Base-by-base conservation (phyloP, 192 early-diverging fungal genomes). In the Oehlia diaphana region DNA sequence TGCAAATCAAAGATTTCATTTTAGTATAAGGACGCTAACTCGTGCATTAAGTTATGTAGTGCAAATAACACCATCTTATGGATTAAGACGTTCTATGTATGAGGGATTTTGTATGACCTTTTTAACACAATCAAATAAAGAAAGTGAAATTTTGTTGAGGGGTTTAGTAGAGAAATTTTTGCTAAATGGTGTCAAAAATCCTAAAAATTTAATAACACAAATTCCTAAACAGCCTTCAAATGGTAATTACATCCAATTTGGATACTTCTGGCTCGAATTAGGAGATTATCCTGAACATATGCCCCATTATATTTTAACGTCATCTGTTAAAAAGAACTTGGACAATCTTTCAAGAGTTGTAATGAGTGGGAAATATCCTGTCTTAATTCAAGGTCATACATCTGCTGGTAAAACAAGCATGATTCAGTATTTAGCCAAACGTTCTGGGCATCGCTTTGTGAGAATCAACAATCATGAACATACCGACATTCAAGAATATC, bases 391-490 rank as follows among this genome's bases (percentile, higher is more conserved):
- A 87, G 98, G 98, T 63, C 98, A 97, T 9, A 99, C 98, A 0
- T 97, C 95, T 28, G 93, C 94, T 62, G 98, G 98, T 70, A 99
- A 99, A 84, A 99, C 98, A 0, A 94, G 93, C 76, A 99, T 99
- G 95, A 94, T 99, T 72, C 95, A 98, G 82, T 96, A 96, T 76
- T 83, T 99, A 76, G 98, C 98, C 16, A 91, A 94, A 63, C 76
- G 86, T 19, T 94, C 96, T 1, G 96, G 96, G n/a, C 97, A 98
- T 85, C 85, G 86, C 16, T 98, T 99, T 85, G 95, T 99, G 31
- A 93, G 98, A 62, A 96, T 99, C 82, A 99, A 99, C 85, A 99
- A 99, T 84, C 98, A 99, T 86, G 97, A 98, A 84, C 96, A 98
- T 83, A 99, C 98, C 2, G 98, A 99, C 82, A 79, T 99, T 80